Percentiles rank a stretch among this genome's conserved stretches.
Evolutionary conservation across 1,284 basidiomycete species (phyloP).

Genomic region (Cryptococcus sp.): DNA sequence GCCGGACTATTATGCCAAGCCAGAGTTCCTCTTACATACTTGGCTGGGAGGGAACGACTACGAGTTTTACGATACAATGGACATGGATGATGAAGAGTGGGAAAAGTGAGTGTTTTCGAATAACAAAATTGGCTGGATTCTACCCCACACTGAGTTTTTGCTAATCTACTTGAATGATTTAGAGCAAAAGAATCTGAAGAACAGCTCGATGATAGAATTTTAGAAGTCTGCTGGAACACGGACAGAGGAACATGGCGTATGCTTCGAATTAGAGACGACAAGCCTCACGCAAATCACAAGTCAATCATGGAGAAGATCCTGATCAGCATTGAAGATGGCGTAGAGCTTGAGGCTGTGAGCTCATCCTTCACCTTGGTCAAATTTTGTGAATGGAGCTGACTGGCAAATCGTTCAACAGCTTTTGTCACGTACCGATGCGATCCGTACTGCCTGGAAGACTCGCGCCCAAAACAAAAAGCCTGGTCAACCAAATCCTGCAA

Average conservation of each 20-base stretch:
- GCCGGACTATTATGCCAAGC: constrained; percentile 82
- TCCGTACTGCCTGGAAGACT: constrained; percentile 48
- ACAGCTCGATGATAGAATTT: constrained; percentile 88
- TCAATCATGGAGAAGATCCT: constrained; percentile 81
- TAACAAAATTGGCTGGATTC: not conserved
- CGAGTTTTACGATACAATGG: constrained; percentile 83
- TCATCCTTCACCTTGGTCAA: not conserved
- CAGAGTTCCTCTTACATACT: constrained; percentile 77
- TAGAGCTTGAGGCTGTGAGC: constrained; percentile 76
- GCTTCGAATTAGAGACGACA: constrained; percentile 90
- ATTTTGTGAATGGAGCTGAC: not conserved
- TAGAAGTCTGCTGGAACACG: constrained; percentile 89
- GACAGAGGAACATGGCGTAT: constrained; percentile 70
- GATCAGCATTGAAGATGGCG: constrained; percentile 83
- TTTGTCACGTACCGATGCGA: constrained; percentile 35
- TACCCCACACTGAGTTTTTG: not conserved
- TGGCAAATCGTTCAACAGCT: constrained; percentile 19
- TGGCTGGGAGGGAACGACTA: constrained; percentile 71
- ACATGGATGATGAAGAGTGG: constrained; percentile 90
- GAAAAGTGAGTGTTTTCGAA: constrained; percentile 63
- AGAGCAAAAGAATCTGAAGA: constrained; percentile 83
- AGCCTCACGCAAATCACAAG: constrained; percentile 82
- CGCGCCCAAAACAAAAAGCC: constrained; percentile 23
- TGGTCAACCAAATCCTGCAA: constrained; percentile 3
- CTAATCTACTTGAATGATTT: constrained; percentile 11